phyloP scores from a whole-genome alignment of 2,329 filamentous ascomycete genomes.

The Beauveria pseudobassiana region DNA sequence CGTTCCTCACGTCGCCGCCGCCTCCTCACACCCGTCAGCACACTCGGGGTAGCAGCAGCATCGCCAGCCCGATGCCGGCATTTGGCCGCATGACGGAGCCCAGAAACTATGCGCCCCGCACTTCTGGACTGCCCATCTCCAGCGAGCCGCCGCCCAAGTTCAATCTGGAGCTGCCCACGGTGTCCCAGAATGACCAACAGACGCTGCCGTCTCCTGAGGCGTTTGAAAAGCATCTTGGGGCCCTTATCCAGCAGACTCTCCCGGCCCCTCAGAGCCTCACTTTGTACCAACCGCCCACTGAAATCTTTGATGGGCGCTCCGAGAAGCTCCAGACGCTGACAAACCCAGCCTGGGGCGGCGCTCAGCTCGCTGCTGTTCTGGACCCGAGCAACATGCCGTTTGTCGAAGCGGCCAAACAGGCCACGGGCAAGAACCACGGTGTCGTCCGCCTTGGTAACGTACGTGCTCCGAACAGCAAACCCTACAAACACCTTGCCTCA shows the following conservation, averaged over 20 bases:
- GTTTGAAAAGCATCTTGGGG: neutral
- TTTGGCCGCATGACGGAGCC: constrained; percentile 30
- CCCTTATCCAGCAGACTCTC: neutral
- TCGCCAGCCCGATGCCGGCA: constrained; percentile 4
- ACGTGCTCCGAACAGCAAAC: constrained; percentile 19
- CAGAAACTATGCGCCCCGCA: constrained; percentile 33
- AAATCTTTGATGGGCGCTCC: constrained; percentile 26
- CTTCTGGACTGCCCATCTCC: constrained; percentile 18
- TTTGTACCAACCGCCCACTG: constrained; percentile 7
- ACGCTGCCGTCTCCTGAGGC: neutral
- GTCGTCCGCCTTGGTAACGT: constrained; percentile 46
- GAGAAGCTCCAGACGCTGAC: constrained; percentile 30
- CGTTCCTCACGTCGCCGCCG: neutral
- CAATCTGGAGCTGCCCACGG: constrained; percentile 17
- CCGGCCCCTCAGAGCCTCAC: neutral
- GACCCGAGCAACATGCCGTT: constrained; percentile 39
- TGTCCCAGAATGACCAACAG: neutral
- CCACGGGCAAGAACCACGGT: constrained; percentile 27
- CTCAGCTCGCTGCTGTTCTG: constrained; percentile 29
- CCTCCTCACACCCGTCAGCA: neutral
- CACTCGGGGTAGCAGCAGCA: neutral
- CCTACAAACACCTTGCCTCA: neutral
- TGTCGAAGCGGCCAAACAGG: constrained; percentile 28
- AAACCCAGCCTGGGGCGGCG: constrained; percentile 24
- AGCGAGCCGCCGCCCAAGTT: constrained; percentile 32